These are phyloP conservation scores for Aspergillus arachidicola DNA, from an alignment of 2,329 filamentous ascomycete genomes.

Conservation along the genomic window DNA sequence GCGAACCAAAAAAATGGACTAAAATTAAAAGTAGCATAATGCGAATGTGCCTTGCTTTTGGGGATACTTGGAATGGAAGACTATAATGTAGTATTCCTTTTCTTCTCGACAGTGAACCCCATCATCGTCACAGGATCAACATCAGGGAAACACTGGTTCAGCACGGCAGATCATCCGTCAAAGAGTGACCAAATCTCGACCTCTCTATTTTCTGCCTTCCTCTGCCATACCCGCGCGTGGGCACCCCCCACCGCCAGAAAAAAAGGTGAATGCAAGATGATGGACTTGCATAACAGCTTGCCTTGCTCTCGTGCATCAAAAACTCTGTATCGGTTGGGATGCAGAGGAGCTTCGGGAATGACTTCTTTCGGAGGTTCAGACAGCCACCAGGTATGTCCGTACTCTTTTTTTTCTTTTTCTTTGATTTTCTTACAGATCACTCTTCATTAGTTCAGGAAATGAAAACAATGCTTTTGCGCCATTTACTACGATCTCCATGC, in stretches of 20 bases:
- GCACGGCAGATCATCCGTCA: slow-evolving; percentile 21
- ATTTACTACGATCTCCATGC: background rate
- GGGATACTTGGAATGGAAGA: background rate
- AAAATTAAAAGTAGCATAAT: background rate
- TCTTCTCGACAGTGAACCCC: slow-evolving; percentile 5
- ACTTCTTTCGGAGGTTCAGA: slow-evolving; percentile 6
- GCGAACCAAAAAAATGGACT: background rate
- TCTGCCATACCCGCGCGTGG: slow-evolving; percentile 5
- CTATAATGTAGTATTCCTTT: background rate
- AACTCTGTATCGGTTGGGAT: background rate
- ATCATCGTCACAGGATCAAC: slow-evolving; percentile 17
- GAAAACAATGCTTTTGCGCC: background rate
- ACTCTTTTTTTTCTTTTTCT: background rate
- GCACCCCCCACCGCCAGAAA: slow-evolving; percentile 8
- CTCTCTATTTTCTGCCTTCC: slow-evolving; percentile 7
- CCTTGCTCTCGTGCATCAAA: slow-evolving; percentile 12
- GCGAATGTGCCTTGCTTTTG: slow-evolving; percentile 7
- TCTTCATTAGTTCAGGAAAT: background rate
- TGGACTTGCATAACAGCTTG: slow-evolving; percentile 9
- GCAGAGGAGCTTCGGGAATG: slow-evolving; percentile 9
- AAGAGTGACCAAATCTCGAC: slow-evolving; percentile 14
- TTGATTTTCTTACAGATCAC: background rate
- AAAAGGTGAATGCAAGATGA: slow-evolving; percentile 8
- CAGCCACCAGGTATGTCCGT: slow-evolving; percentile 4
- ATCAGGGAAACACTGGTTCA: slow-evolving; percentile 15